Conservation (phyloP, 768 basidiomycete genomes). For the Lanmaoa pseudosensibilis region DNA sequence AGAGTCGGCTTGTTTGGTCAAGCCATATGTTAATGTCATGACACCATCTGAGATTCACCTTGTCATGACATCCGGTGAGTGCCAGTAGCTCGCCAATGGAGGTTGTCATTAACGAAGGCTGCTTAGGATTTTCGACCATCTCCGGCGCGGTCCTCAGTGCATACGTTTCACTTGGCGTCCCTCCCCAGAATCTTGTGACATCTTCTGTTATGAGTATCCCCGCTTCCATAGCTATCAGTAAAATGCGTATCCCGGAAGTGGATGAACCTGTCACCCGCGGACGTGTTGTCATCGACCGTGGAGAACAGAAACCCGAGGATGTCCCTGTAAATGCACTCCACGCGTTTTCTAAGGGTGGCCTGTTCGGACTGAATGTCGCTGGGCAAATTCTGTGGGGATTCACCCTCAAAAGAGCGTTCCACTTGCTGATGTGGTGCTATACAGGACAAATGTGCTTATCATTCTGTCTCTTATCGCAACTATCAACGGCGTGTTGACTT, state of each 20-base stretch:
- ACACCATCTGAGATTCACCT: conserved; percentile 84
- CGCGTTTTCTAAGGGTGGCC: conserved; percentile 83
- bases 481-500: conserved; percentile 84
- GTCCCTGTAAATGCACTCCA: conserved; percentile 78
- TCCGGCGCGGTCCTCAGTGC: conserved; percentile 87
- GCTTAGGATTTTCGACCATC: conserved; percentile 78
- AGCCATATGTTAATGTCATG: conserved; percentile 82
- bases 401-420: not conserved
- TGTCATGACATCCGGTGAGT: conserved; percentile 78
- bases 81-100: not conserved
- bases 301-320: conserved; percentile 52
- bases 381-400: conserved; percentile 75
- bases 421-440: conserved; percentile 6
- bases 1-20: conserved; percentile 84
- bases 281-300: conserved; percentile 76
- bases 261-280: conserved; percentile 89
- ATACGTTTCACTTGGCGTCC: conserved; percentile 78
- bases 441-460: conserved; percentile 79
- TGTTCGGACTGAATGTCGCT: conserved; percentile 83
- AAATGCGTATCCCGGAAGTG: conserved; percentile 79
- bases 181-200: conserved; percentile 77
- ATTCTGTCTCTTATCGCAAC: conserved; percentile 79
- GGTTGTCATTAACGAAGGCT: conserved; percentile 1
- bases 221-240: conserved; percentile 89
- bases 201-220: conserved; percentile 95